Base-by-base conservation (phyloP, 2,329 filamentous ascomycete genomes). In the Trichoderma hamatum region DNA sequence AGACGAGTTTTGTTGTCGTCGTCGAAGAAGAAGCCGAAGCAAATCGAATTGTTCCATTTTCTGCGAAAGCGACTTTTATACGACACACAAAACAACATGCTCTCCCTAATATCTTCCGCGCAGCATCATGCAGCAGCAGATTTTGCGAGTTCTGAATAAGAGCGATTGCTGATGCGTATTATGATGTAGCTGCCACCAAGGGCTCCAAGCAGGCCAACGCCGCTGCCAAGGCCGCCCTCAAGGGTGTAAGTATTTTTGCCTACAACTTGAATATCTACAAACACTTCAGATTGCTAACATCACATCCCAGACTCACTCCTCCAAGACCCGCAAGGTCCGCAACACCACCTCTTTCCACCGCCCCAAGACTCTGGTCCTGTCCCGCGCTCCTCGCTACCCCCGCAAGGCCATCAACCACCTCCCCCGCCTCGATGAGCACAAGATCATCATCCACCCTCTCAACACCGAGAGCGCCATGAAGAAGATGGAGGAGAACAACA, bases 401-500 rank as follows among this genome's bases (percentile, higher is more conserved):
- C 94, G 95, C 87, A 97, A 96, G 89, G 94, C 93, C 76, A 89
- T 99, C 82, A 90, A 92, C 79, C 91, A 95, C 83, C 88, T 89
- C 81, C 91, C 94, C 77, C 92, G 94, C 78, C 92, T 99, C 80
- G 96, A 99, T 86, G 92, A 95, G 86, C 92, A 94, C 89, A 97
- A 97, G 90, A 88, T 98, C 83, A 92, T 99, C 83, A 88, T 98
- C 81, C 93, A 97, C 90, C 96, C 96, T 76, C 89, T 99, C 81
- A 99, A 99, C 91, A 99, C 96, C 72, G 96, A 99, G 92, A 96
- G 92, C 81, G 96, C 96, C 80, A 98, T 99, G 95, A 99, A 99
- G 93, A 97, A 97, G 92, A 97, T 99, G 78, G 96, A 99, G 89
- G 96, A 99, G 92, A 94, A 99, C 90, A 99, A 99, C 90, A 99